These are phyloP conservation scores for Vitis hybrid DNA, from an alignment of 177 flowering plant species.

Conservation along the genomic window DNA sequence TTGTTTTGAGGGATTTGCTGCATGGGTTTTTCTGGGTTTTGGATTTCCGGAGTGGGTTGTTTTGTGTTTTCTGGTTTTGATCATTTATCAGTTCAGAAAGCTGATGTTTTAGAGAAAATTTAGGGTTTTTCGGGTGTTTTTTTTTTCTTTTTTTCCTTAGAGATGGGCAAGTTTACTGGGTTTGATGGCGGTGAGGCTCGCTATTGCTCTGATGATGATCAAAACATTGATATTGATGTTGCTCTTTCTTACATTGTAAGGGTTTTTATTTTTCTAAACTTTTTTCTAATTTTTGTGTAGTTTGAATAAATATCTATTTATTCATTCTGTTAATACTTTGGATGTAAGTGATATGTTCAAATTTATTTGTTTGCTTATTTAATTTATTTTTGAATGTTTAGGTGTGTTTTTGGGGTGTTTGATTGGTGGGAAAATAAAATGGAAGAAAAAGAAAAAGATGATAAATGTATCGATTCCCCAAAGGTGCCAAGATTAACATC, in stretches of 20 bases:
- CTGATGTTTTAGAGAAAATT: background rate
- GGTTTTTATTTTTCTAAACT: background rate
- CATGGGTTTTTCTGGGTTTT: conserved; percentile 10
- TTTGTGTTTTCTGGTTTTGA: background rate
- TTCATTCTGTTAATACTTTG: too few relatives aligned
- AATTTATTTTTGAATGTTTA: background rate
- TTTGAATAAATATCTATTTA: too few relatives aligned
- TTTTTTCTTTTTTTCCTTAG: background rate
- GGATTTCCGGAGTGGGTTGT: conserved; percentile 5
- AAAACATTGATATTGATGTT: background rate
- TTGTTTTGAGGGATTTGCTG: conserved; percentile 4
- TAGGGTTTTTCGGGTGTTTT: background rate
- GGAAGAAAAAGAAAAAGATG: too few relatives aligned
- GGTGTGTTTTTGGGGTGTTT: background rate
- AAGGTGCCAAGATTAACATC: too few relatives aligned
- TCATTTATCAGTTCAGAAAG: background rate
- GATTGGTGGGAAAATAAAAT: background rate
- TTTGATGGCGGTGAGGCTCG: background rate
- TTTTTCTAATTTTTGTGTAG: too few relatives aligned
- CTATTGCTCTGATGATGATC: background rate
- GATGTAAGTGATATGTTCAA: too few relatives aligned
- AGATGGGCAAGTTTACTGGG: background rate
- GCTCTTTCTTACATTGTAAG: conserved; percentile 6
- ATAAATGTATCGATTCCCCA: too few relatives aligned
- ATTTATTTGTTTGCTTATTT: background rate